Percentiles rank a stretch among this genome's conserved stretches.
These are phyloP conservation scores for Dothiorella sarmentorum DNA, from an alignment of 2,329 filamentous ascomycete species.

Conservation along the genomic window DNA sequence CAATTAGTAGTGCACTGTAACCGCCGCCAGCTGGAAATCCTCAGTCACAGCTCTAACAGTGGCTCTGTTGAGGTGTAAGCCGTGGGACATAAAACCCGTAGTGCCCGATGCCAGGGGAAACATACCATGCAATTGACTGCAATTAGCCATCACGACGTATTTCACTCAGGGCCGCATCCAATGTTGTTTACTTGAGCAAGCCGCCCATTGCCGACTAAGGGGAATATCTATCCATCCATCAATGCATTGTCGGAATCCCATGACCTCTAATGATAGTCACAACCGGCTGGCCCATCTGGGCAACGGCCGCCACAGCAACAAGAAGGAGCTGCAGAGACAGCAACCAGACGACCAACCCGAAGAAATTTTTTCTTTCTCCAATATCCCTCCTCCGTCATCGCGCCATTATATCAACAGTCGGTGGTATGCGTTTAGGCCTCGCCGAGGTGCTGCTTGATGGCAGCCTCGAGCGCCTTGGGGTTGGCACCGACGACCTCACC, in stretches of 20 bases:
- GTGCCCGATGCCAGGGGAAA: too few relatives aligned
- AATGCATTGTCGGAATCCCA: slow-evolving; percentile 1
- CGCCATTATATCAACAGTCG: neutral
- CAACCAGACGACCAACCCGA: neutral
- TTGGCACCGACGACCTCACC: slow-evolving; percentile 77
- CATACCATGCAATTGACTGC: too few relatives aligned
- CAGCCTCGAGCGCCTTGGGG: slow-evolving; percentile 60
- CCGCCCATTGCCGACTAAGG: slow-evolving; percentile 11
- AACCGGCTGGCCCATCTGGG: neutral
- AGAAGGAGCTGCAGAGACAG: neutral
- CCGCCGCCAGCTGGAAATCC: too few relatives aligned
- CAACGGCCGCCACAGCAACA: neutral
- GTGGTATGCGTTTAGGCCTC: slow-evolving; percentile 8
- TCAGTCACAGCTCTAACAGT: too few relatives aligned
- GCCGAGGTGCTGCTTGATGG: slow-evolving; percentile 41
- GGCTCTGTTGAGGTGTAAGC: neutral
- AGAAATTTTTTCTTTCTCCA: neutral
- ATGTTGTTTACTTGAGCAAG: slow-evolving; percentile 4
- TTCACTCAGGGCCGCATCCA: neutral
- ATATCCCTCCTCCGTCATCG: slow-evolving; percentile 1
- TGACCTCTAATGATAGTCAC: neutral
- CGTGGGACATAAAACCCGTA: neutral
- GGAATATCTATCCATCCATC: slow-evolving; percentile 14
- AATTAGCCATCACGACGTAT: neutral
- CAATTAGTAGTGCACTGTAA: too few relatives aligned